Percentiles rank a stretch among this genome's conserved stretches.
These are phyloP conservation scores for Debaryomyces udenii DNA, from an alignment of 1,139 yeast genomes.

Conservation along the genomic window DNA sequence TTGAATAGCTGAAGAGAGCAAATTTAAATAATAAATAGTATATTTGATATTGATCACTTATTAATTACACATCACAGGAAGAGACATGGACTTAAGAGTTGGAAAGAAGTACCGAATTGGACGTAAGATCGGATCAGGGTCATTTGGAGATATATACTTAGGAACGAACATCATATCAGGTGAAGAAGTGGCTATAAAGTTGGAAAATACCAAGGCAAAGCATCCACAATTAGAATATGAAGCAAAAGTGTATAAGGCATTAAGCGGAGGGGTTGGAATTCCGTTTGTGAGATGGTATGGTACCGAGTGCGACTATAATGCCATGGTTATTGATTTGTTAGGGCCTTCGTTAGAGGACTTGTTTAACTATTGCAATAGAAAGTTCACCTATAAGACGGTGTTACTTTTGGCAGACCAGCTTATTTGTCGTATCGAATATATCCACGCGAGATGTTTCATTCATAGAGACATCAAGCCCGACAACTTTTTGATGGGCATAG, in stretches of 20 bases:
- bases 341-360: constrained; percentile 96
- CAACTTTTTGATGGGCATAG: constrained; percentile 95
- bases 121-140: constrained; percentile 95
- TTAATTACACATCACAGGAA: constrained; percentile 5
- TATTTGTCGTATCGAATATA: constrained; percentile 90
- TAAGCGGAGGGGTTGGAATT: constrained; percentile 96
- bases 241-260: constrained; percentile 90
- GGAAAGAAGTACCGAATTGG: constrained; percentile 96
- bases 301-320: constrained; percentile 93
- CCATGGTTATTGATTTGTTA: constrained; percentile 92
- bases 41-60: not conserved
- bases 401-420: constrained; percentile 91
- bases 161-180: constrained; percentile 94
- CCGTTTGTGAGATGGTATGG: constrained; percentile 98
- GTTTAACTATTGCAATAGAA: constrained; percentile 93
- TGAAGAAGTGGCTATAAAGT: constrained; percentile 95
- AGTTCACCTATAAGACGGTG: constrained; percentile 91
- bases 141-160: constrained; percentile 94
- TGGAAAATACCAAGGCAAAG: constrained; percentile 86
- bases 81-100: constrained; percentile 73
- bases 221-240: constrained; percentile 98
- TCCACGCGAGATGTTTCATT: constrained; percentile 93
- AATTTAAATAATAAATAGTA: too few species aligned
- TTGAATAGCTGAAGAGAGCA: not conserved
- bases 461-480: constrained; percentile 95